phyloP scores from a whole-genome alignment of 2,329 filamentous ascomycete species.

The Scopulariopsis brevicaulis region DNA sequence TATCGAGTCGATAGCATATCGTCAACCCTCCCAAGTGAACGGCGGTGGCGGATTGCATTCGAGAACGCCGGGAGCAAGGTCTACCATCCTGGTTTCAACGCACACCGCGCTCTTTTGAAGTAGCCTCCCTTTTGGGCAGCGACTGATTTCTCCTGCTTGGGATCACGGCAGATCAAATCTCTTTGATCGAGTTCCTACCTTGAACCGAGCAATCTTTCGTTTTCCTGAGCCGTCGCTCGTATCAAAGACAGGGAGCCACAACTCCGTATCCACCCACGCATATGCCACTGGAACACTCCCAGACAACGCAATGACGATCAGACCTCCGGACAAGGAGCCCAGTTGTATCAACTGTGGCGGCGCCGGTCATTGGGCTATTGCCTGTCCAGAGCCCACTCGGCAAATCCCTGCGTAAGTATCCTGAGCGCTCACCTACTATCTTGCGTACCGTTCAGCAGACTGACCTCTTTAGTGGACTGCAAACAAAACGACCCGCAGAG shows the following conservation, averaged over 20 bases:
- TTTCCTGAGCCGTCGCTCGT: background rate
- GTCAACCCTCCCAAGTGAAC: too few species aligned
- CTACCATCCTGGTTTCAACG: too few species aligned
- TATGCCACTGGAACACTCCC: background rate
- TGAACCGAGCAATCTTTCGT: background rate
- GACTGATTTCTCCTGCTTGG: too few species aligned
- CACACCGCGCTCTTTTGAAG: too few species aligned
- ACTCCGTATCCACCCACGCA: background rate
- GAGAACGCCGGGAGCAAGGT: too few species aligned
- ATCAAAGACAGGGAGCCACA: background rate
- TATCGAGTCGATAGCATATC: too few species aligned
- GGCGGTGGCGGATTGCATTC: too few species aligned
- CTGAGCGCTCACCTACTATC: background rate
- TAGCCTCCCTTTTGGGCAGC: too few species aligned
- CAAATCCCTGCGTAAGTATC: constrained; percentile 36
- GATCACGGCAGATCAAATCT: too few species aligned
- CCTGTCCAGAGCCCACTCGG: constrained; percentile 38
- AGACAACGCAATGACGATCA: background rate
- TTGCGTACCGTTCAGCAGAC: background rate
- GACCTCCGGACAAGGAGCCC: constrained; percentile 14
- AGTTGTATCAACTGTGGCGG: constrained; percentile 43
- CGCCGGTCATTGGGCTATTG: constrained; percentile 38
- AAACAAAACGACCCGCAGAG: background rate
- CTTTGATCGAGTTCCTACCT: background rate
- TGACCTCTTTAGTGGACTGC: constrained; percentile 16